Conservation (phyloP, 176 grass and related monocot genomes). For the Eleusine coracana region DNA sequence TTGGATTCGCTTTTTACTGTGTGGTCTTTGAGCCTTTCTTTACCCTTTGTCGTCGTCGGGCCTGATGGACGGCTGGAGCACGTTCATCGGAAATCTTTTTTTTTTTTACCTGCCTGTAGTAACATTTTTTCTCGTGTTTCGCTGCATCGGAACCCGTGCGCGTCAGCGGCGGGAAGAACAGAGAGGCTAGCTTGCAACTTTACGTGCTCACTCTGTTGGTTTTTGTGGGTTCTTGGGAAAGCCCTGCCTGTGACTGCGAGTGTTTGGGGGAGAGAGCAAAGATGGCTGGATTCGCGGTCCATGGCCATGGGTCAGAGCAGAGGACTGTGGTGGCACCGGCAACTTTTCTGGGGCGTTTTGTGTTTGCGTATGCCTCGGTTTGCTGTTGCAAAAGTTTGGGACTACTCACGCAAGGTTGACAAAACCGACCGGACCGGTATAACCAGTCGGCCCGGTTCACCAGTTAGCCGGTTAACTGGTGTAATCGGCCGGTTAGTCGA, state of each 20-base stretch:
- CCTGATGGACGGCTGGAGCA: conserved; percentile 16
- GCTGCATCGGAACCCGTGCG: conserved; percentile 27
- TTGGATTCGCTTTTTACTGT: conserved; percentile 44
- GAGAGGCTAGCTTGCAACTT: conserved; percentile 26
- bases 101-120: background rate
- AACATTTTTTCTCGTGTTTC: conserved; percentile 3
- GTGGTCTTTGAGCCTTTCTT: conserved; percentile 21
- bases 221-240: conserved; percentile 37
- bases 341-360: background rate
- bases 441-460: no score
- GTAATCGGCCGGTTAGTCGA: no score
- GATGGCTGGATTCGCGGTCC: conserved; percentile 27
- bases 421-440: no score
- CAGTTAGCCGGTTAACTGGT: no score
- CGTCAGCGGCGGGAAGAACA: background rate
- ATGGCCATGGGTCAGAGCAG: background rate
- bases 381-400: background rate
- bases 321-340: background rate
- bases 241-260: background rate
- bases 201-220: conserved; percentile 6
- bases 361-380: background rate
- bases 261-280: conserved; percentile 2
- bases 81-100: conserved; percentile 3
- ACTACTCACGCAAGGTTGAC: no score
- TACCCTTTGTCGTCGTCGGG: conserved; percentile 10